Evolutionary conservation across 1,139 yeast genomes (phyloP), one percentile per base, ranked within the genome.

Genomic region (Saccharomyces hybrid): DNA sequence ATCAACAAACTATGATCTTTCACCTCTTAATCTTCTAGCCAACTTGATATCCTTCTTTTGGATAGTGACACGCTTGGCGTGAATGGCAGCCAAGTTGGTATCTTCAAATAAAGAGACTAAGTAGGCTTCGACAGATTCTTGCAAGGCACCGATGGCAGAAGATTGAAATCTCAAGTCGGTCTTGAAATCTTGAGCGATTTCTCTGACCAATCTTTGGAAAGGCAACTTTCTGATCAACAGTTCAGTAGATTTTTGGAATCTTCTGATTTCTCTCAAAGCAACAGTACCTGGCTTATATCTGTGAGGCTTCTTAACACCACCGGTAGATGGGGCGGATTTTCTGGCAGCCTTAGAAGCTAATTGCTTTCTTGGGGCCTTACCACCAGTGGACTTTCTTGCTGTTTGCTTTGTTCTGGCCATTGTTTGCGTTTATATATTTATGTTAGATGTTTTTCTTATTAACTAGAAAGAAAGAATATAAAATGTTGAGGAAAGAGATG

Each of bases 261-360:
- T 88, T 85, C 97, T 89, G 74, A 90, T 90, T 82, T 90, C 97
- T 86, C 96, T 90, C 75, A 90, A 87, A 70, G 97, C 97, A 73
- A 90, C 97, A 73, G 97, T 90, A 89, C 97, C 97, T 76, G 97
- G 97, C 91, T 89, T 90, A 81, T 90, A 90, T 86, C 97, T 88
- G 89, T 90, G 97, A 67, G 97, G 96, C 83, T 90, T 90, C 90
- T 90, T 90, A 75, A 90, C 97, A 84, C 96, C 97, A 75, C 96
- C 96, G 64, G 96, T 84, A 62, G 96, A 81, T 80, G 95, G 91
- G 57, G 96, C 96, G 55, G 97, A 89, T 79, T 90, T 90, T 84
- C 97, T 86, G 68, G 97, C 97, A 70, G 96, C 96, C 86, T 90
- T 90, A 67, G 97, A 89, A 71, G 97, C 96, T 73, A 91, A 84